Conservation (phyloP, 345 rosid species). For the Lepidium aucheri region DNA sequence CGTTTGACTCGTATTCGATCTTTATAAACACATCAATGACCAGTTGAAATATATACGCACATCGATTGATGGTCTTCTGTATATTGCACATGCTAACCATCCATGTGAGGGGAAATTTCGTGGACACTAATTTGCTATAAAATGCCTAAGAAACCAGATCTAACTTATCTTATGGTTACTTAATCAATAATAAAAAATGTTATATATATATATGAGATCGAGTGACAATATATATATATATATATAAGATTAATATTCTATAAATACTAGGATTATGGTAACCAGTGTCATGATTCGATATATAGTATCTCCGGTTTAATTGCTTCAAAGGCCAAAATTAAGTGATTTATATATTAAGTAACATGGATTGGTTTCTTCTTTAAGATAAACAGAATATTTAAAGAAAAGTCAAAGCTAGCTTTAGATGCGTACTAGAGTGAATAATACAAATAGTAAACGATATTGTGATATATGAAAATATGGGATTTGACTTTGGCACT, state of each 20-base stretch:
- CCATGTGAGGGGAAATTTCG: constrained; percentile 10
- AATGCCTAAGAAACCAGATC: not conserved
- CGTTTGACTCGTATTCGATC: not conserved
- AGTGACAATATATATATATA: not conserved
- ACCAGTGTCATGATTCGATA: constrained; percentile 1
- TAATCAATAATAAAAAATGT: too few species aligned
- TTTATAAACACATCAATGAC: not conserved
- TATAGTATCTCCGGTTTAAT: not conserved
- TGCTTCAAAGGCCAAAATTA: not conserved
- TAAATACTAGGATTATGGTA: not conserved
- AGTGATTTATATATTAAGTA: not conserved
- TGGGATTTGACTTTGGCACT: constrained; percentile 23
- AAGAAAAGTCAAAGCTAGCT: constrained; percentile 29
- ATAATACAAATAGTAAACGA: constrained; percentile 30
- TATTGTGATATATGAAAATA: constrained; percentile 16
- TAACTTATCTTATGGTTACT: not conserved
- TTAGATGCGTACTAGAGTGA: constrained; percentile 27
- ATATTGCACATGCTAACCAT: constrained; percentile 8
- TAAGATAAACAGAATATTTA: constrained; percentile 9
- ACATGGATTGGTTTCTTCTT: constrained; percentile 9
- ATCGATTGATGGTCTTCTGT: not conserved
- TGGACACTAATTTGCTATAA: not conserved
- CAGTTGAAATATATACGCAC: not conserved
- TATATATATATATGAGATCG: too few species aligned
- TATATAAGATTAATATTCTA: not conserved